Evolutionary conservation across 2,329 filamentous ascomycete genomes (phyloP), one percentile per base, ranked within the genome.

Genomic region (Neofusicoccum parvum): DNA sequence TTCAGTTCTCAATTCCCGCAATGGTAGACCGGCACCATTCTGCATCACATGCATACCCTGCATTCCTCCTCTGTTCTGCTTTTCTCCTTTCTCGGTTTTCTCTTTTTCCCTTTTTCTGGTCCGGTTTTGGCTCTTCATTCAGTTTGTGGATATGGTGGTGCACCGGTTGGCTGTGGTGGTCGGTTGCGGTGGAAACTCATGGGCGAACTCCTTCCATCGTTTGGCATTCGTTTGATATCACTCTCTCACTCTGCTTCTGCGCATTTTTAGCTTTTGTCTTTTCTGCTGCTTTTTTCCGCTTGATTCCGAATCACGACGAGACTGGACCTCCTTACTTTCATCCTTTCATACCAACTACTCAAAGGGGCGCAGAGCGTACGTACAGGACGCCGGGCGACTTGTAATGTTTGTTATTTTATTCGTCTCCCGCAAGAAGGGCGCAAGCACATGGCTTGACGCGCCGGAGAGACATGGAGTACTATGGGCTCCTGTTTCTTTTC

Each of bases 341-440:
- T 37, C 41, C 20, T 51, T 34, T 41, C 10, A 15, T 48, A 32
- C 54, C 54, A 32, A 60, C 43, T 49, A 62, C 43, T 46, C 36
- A 23, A 20, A 50, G 59, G 45, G 17, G 59, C 48, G 59, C 59
- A 20, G 48, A 50, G 59, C 59, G 48, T 50, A 50, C 34, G 45
- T 51, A 51, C 59, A 62, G 59, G 59, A 51, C 59, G 59, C 59
- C 48, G 59, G 56, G 59, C 59, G 59, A 51, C 59, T 62, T 62
- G 59, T 62, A 62, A 62, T 62, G 59, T 62, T 27, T 58, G 17
- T 50, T 32, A 50, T 58, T 32, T 62, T 62, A 39, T 62, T 46
- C 34, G 9, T 51, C 23, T 36, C 49, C 32, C 34, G 49, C 27
- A 51, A 32, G 34, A 36, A 51, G 23, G 49, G 49, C 32, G 49